Base-by-base conservation (phyloP, 768 basidiomycete genomes). In the Amanita rimosa region DNA sequence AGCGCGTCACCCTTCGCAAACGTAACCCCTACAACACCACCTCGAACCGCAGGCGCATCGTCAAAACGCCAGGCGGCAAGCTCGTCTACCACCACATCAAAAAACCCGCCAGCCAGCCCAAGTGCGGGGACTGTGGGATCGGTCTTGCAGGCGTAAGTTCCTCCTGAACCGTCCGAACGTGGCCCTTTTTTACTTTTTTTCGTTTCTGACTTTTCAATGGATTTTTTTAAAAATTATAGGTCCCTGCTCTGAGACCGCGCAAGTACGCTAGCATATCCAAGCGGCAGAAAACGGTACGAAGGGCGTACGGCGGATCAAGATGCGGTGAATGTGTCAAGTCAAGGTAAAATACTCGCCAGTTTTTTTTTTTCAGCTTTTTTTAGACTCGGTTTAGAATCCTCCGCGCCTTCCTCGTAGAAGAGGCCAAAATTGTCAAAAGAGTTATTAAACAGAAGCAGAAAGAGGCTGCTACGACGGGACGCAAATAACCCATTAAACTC, bases 381-480 rank as follows among this genome's bases (percentile, higher is more conserved):
- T 6, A 24, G 22, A 34, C 50, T 56, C 29, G 48, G 44, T n/a
- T 3, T 54, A 97, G 96, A 54, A 94, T 99, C 59, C 85, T 98
- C 58, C 89, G 96, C 52, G 93, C 96, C 54, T 99, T 99, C 83
- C 72, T 99, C 52, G 89, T 99, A 35, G 96, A 98, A 76, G 96
- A 99, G 75, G 96, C 96, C 39, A 98, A 98, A 77, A 98, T 99
- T 60, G 96, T 99, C 64, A 99, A 99, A 84, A 85, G 81, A 72
- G 95, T 98, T 58, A 93, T 97, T 78, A 96, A 96, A 76, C 84
- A 85, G 63, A 90, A 89, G 69, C 71, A 79, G 66, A 75, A 75
- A 61, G 64, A 60, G 33, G 55, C 65, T 40, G 52, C 57, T 50
- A 55, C 64, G 55, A 39, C 46, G 13, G 17, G 22, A 40, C 67